Evolutionary conservation across 768 basidiomycete genomes (phyloP), one percentile per base, ranked within the genome.

Genomic region (Boletus fagicola): DNA sequence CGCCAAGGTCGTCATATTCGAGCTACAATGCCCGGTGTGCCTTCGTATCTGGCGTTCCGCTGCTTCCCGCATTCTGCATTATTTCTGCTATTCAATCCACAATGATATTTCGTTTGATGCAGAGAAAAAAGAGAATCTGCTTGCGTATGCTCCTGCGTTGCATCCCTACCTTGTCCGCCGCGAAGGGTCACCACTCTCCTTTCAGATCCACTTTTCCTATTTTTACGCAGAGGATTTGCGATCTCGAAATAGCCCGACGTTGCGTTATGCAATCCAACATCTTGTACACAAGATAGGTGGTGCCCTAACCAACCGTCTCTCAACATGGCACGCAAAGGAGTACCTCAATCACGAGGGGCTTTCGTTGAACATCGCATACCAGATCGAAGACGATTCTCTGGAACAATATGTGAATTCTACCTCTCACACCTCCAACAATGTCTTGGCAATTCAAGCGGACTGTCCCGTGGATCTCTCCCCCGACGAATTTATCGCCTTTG

Each of bases 121-220:
- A 44, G 15, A 8, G 8, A 4, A 11, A n/a, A 3, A 36, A 40
- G 42, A 31, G 26, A 12, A 38, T 28, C 8, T 28, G 42, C 18
- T 53, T 26, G 18, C 49, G 38, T 58, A 6, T 43, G 62, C 9
- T 80, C 79, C 50, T 64, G 74, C 15, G 0, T 7, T 18, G 60
- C 61, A 7, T 4, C 43, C 49, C 15, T 45, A 56, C 55, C 10
- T 56, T 38, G 15, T 24, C 35, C 3, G 3, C 11, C 43, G 9
- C 6, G 11, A 31, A 30, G n/a, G 24, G 3, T 6, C 16, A 9
- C 30, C 28, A 1, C 28, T 30, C 8, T 18, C 28, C 5, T 7
- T 40, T 26, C 28, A 46, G 36, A 31, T 46, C 5, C n/a, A 39
- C 11, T n/a, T 50, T 28, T 36, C 36, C 3, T 50, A 11, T 15